phyloP scores from a whole-genome alignment of 1,139 yeast species.

The Pichia sp. region DNA sequence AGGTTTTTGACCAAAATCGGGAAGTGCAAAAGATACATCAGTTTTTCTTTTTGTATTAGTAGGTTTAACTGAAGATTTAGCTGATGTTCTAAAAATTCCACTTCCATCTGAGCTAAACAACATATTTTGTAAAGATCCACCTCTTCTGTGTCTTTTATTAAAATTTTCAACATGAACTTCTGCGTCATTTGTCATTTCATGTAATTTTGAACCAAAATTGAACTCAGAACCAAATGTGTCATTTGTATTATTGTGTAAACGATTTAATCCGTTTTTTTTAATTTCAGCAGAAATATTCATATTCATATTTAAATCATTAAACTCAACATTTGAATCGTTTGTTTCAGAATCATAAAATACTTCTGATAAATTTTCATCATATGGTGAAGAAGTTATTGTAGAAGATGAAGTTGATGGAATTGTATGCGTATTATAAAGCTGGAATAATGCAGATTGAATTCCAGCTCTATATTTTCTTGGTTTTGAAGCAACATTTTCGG shows the following conservation, averaged over 20 bases:
- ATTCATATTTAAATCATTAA: slow-evolving; percentile 8
- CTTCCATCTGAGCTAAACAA: not conserved
- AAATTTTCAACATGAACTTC: slow-evolving; percentile 1
- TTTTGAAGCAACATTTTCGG: slow-evolving; percentile 17
- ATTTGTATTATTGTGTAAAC: not conserved
- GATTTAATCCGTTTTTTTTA: slow-evolving; percentile 1
- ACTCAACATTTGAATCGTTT: slow-evolving; percentile 7
- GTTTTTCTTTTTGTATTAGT: not conserved
- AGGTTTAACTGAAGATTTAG: not conserved
- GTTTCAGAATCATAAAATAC: slow-evolving; percentile 8
- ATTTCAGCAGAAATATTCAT: slow-evolving; percentile 6
- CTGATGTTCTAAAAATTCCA: not conserved
- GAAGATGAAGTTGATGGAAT: slow-evolving; percentile 4
- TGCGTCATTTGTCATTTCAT: slow-evolving; percentile 6
- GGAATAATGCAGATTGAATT: slow-evolving; percentile 68
- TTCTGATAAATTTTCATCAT: not conserved
- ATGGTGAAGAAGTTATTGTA: not conserved
- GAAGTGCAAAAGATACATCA: slow-evolving; percentile 13
- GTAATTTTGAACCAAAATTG: slow-evolving; percentile 1
- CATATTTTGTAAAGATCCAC: slow-evolving; percentile 10
- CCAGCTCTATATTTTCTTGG: slow-evolving; percentile 77
- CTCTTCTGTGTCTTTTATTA: slow-evolving; percentile 7
- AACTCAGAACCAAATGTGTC: slow-evolving; percentile 1
- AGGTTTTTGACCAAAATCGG: slow-evolving; percentile 14
- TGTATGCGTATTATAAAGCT: slow-evolving; percentile 41